phyloP scores from a whole-genome alignment of 139 green algal genomes.

The Tetradesmus lagerheimii region DNA sequence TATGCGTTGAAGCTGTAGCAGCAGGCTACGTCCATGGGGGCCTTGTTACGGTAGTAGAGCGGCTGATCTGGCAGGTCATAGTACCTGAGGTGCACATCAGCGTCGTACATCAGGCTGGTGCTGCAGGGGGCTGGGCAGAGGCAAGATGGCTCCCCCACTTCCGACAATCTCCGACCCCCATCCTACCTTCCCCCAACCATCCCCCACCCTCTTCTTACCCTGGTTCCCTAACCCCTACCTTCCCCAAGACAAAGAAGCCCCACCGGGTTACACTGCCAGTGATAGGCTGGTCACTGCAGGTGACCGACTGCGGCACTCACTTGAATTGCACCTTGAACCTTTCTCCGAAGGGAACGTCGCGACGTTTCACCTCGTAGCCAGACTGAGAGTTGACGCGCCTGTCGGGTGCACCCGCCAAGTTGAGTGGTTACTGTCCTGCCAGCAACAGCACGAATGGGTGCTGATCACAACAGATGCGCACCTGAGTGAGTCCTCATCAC shows the following conservation, averaged over 20 bases:
- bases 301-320: not conserved
- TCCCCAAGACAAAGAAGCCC: too few species aligned
- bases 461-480: not conserved
- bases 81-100: conserved; percentile 8
- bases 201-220: too few species aligned
- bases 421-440: not conserved
- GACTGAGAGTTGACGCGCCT: conserved; percentile 5
- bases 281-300: not conserved
- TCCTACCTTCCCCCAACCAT: too few species aligned
- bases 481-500: conserved; percentile 20
- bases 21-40: conserved; percentile 33
- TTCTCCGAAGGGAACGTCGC: conserved; percentile 41
- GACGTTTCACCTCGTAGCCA: conserved; percentile 19
- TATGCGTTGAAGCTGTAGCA: conserved; percentile 45
- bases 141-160: not conserved
- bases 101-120: not conserved
- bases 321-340: conserved; percentile 40
- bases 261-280: not conserved
- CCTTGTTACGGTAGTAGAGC: conserved; percentile 42
- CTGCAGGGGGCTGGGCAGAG: not conserved
- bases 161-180: too few species aligned
- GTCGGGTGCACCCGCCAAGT: not conserved
- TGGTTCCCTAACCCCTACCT: too few species aligned
- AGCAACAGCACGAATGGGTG: not conserved
- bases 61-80: conserved; percentile 40